Base-by-base conservation (phyloP, 2,329 filamentous ascomycete genomes). In the Arthroderma sp. region DNA sequence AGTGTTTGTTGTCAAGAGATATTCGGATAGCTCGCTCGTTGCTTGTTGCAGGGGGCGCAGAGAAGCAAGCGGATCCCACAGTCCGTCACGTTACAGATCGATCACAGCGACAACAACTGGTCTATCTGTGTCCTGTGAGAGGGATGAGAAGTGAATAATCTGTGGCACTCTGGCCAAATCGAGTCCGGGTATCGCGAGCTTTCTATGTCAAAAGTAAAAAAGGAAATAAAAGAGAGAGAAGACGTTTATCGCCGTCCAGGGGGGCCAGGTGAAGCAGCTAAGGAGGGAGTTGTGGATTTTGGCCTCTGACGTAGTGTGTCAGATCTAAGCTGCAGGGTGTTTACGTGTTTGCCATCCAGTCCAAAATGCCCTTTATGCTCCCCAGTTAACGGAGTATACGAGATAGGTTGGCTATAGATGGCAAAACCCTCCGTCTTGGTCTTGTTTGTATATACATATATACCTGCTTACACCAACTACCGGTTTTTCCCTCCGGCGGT, bases 281-380 rank as follows among this genome's bases (percentile, higher is more conserved):
- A 9, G 6, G 39, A 5, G 9, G 7, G 28, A 31, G 47, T n/a
- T 19, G 47, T 33, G 47, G 47, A 33, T 51, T 51, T 51, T 33
- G 47, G 47, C 47, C 47, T 51, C 47, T 51, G 47, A 51, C 47
- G 47, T 51, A 51, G 41, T 33, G 47, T 33, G 41, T 47, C 19
- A 25, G 19, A 47, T 47, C 41, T 47, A 15, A 25, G 23, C 8
- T 13, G 21, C 11, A 23, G 19, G 41, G n/a, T n/a, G n/a, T 21
- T 47, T 47, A 19, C 21, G 19, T n/a, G n/a, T n/a, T n/a, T n/a
- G n/a, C n/a, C n/a, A n/a, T n/a, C 41, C 5, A 21, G 41, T 15
- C 35, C 7, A 9, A 37, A 1, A 37, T 11, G 13, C 8, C n/a
- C n/a, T n/a, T n/a, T n/a, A n/a, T n/a, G n/a, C n/a, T n/a, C n/a